Evolutionary conservation across 345 rosid species (phyloP), one percentile per base, ranked within the genome.

Genomic region (Mangifera indica): DNA sequence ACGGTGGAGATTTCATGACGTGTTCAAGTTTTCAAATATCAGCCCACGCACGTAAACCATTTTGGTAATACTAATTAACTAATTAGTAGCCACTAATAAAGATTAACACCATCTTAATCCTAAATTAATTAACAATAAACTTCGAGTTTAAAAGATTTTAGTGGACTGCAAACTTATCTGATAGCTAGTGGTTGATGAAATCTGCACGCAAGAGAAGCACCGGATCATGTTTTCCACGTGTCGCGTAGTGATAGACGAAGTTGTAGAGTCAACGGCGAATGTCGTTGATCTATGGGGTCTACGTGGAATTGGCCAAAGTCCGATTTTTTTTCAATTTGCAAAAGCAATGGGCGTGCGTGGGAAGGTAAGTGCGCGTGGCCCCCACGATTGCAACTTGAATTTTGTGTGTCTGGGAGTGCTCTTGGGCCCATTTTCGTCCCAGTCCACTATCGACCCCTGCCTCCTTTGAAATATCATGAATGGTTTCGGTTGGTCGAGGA

Each of bases 351-450:
- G 26, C 55, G 3, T 29, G 9, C 42, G 10, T 37, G 42, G 42
- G 8, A 37, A 37, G 9, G 9, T 5, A 5, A 60, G 48, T 60
- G 74, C 21, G 15, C 10, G 11, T 71, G 74, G 74, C 59, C 48
- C 67, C 64, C 11, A 55, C 34, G 22, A 7, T 10, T 10, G 20
- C 72, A 25, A 44, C 25, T 57, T 44, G 25, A 24, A 25, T 57
- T 37, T 44, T 17, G 18, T 17, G 64, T 44, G 72, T 24, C 5
- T 44, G 18, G 17, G 10, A 13, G 4, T 44, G 4, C 17, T 4
- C 0, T 3, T 8, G 72, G 72, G 15, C 72, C 55, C 72, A 56
- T 53, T 24, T 14, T 22, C 15, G 56, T 24, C 25, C 7, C 52
- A 13, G 55, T 45, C 72, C 42, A 69, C 55, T 24, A 0, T 29